A percentile compares a stretch with the other conserved stretches of the same genome.
These are phyloP conservation scores for Sphaerulina musiva DNA, from an alignment of 2,329 filamentous ascomycete species.

Conservation along the genomic window DNA sequence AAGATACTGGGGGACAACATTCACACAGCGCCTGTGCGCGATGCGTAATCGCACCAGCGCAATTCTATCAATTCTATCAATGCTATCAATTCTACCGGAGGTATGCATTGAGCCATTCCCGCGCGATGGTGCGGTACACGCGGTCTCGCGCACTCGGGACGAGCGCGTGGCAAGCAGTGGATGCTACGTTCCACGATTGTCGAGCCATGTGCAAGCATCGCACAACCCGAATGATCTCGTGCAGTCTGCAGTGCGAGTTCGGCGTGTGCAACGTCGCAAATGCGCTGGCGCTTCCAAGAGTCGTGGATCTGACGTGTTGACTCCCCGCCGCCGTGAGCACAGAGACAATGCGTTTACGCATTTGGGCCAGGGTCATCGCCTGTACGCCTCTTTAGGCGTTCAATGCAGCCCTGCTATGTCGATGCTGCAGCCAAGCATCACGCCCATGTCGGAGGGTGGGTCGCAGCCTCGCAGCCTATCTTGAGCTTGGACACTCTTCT, in stretches of 20 bases:
- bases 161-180: conserved; percentile 6
- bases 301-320: not conserved
- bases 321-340: not conserved
- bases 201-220: conserved; percentile 13
- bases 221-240: conserved; percentile 9
- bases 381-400: conserved; percentile 9
- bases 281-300: conserved; percentile 3
- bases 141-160: conserved; percentile 5
- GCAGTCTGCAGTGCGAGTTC: conserved; percentile 7
- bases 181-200: conserved; percentile 12
- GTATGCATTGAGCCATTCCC: conserved; percentile 1
- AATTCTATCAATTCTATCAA: not conserved
- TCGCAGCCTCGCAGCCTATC: conserved; percentile 7
- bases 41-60: conserved; percentile 1
- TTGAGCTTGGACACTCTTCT: conserved; percentile 3
- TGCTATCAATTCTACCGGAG: not conserved
- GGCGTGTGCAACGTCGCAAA: conserved; percentile 5
- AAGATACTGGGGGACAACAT: conserved; percentile 3
- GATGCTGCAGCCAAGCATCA: conserved; percentile 1
- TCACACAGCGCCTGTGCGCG: not conserved
- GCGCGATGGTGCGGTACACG: conserved; percentile 5
- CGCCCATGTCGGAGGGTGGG: conserved; percentile 1
- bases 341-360: conserved; percentile 7
- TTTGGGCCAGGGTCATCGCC: conserved; percentile 4
- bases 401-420: conserved; percentile 6